Conservation (phyloP, 2,329 filamentous ascomycete genomes). For the Aspergillus chevalieri region DNA sequence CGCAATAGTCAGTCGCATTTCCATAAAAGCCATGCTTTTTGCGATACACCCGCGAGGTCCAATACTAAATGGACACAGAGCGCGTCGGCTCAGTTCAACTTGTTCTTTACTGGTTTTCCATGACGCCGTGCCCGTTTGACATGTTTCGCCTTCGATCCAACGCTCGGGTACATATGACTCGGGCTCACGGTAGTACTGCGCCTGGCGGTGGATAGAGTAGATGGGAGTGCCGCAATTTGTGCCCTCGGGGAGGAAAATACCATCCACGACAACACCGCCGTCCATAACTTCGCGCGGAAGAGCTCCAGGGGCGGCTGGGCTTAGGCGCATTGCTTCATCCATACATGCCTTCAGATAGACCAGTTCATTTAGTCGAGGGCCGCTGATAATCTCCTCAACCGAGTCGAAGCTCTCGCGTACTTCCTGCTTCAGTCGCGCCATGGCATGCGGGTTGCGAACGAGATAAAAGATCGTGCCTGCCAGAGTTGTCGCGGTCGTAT, state of each 20-base stretch:
- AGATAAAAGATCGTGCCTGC: constrained; percentile 39
- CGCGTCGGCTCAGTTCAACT: constrained; percentile 51
- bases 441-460: constrained; percentile 25
- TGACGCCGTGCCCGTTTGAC: constrained; percentile 29
- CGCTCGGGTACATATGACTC: constrained; percentile 58
- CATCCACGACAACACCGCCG: constrained; percentile 32
- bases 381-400: constrained; percentile 33
- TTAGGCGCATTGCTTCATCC: constrained; percentile 37
- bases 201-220: constrained; percentile 64
- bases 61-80: constrained; percentile 60
- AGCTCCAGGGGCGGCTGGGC: constrained; percentile 33
- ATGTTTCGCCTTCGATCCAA: constrained; percentile 52
- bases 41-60: constrained; percentile 39
- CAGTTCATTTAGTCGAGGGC: constrained; percentile 29
- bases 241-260: constrained; percentile 42
- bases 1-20: constrained; percentile 36
- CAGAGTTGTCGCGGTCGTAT: constrained; percentile 63
- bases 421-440: constrained; percentile 29
- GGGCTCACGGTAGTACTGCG: constrained; percentile 55
- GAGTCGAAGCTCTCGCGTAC: constrained; percentile 29
- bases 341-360: constrained; percentile 38
- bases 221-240: constrained; percentile 60
- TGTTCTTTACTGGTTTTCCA: constrained; percentile 46
- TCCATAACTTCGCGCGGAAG: constrained; percentile 34
- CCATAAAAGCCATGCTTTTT: constrained; percentile 39